These are phyloP conservation scores for Metschnikowia henanensis DNA, from an alignment of 805 yeast genomes.

Conservation along the genomic window DNA sequence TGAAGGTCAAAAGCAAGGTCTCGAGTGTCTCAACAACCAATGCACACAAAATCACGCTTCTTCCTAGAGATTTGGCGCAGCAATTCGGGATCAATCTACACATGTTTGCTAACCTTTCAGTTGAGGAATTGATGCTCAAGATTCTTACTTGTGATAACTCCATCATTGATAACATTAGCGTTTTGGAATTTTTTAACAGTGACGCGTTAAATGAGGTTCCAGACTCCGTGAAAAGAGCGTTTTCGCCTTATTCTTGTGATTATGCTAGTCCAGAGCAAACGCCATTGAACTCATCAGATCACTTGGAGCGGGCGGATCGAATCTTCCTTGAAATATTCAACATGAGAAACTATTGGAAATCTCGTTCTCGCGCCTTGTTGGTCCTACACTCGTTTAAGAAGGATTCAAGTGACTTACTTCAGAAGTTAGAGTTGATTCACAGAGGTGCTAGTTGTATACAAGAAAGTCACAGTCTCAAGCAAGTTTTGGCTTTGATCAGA, in stretches of 20 bases:
- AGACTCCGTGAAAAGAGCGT: constrained; percentile 51
- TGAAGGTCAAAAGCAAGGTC: constrained; percentile 34
- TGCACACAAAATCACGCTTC: constrained; percentile 57
- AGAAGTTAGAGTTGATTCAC: constrained; percentile 62
- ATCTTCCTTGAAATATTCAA: constrained; percentile 69
- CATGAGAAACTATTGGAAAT: constrained; percentile 68
- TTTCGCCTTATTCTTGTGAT: constrained; percentile 64
- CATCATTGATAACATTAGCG: constrained; percentile 52
- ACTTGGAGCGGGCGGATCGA: constrained; percentile 68
- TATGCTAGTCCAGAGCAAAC: constrained; percentile 22
- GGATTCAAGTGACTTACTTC: constrained; percentile 62
- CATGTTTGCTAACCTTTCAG: constrained; percentile 52
- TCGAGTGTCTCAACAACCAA: constrained; percentile 3
- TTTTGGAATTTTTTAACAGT: constrained; percentile 67
- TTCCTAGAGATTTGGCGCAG: constrained; percentile 78
- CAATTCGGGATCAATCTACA: constrained; percentile 81
- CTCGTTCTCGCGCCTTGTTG: constrained; percentile 63
- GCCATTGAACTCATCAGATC: constrained; percentile 23
- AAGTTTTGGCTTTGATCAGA: constrained; percentile 78
- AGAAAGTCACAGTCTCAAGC: constrained; percentile 64
- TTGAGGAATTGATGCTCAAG: constrained; percentile 52
- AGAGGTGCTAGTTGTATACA: constrained; percentile 67
- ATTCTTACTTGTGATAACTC: constrained; percentile 62
- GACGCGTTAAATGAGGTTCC: constrained; percentile 65
- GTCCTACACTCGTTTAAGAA: constrained; percentile 57